These are phyloP conservation scores for Artemisia tridentata DNA, from an alignment of 129 eudicot species.

Conservation along the genomic window DNA sequence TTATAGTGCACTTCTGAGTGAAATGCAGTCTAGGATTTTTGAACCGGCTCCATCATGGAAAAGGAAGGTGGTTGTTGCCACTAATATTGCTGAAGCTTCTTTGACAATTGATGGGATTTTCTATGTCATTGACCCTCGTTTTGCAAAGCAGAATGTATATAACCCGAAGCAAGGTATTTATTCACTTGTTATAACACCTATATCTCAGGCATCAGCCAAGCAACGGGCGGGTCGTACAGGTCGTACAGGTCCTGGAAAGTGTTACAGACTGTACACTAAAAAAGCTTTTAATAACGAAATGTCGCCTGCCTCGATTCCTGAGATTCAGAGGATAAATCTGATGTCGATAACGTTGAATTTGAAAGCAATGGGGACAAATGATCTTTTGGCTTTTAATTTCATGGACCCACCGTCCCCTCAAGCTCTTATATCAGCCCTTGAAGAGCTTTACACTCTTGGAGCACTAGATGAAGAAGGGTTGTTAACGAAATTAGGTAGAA, in stretches of 20 bases:
- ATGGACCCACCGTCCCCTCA: conserved; percentile 90
- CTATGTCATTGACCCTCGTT: conserved; percentile 50
- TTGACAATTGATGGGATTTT: conserved; percentile 46
- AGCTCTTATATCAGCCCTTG: conserved; percentile 82
- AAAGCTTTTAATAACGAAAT: conserved; percentile 81
- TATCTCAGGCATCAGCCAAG: conserved; percentile 42
- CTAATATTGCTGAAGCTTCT: conserved; percentile 52
- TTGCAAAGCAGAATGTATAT: conserved; percentile 28
- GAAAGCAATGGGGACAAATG: conserved; percentile 92
- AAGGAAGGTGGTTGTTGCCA: conserved; percentile 61
- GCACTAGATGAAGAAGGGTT: conserved; percentile 89
- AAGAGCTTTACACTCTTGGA: conserved; percentile 76
- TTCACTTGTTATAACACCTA: conserved; percentile 32
- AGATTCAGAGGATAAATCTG: conserved; percentile 66
- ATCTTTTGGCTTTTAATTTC: conserved; percentile 69
- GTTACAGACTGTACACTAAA: conserved; percentile 56
- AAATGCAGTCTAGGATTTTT: conserved; percentile 86
- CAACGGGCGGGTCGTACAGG: conserved; percentile 61
- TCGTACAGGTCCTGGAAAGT: conserved; percentile 49
- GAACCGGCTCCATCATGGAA: conserved; percentile 93
- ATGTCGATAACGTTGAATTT: conserved; percentile 46
- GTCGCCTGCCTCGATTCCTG: conserved; percentile 82
- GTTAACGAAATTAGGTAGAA: conserved; percentile 76
- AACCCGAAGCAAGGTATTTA: conserved; percentile 43
- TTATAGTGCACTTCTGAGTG: conserved; percentile 91